A percentile compares a stretch with the other conserved stretches of the same genome.
phyloP scores from a whole-genome alignment of 1,139 yeast species.

The Kodamaea suecica region DNA sequence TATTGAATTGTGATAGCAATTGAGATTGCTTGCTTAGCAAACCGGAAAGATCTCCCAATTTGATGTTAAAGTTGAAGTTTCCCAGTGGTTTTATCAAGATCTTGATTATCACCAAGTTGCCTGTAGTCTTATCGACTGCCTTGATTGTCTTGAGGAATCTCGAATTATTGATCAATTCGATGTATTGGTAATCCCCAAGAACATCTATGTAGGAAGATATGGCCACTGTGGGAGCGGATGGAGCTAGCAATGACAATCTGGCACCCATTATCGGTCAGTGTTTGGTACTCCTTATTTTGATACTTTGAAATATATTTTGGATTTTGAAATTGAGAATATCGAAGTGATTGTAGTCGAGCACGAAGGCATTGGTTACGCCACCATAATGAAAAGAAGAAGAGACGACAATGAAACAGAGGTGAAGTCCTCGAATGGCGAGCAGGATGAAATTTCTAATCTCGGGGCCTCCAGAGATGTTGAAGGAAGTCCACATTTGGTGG shows the following conservation, averaged over 20 bases:
- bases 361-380: no score
- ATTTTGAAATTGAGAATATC: no score
- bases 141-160: constrained; percentile 84
- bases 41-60: constrained; percentile 36
- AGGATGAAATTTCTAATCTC: no score
- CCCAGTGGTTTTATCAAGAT: constrained; percentile 68
- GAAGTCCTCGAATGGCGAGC: constrained; percentile 3
- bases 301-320: no score
- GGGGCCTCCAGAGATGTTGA: no score
- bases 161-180: constrained; percentile 67
- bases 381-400: background rate
- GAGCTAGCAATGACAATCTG: constrained; percentile 78
- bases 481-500: no score
- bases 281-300: no score
- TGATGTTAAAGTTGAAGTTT: constrained; percentile 28
- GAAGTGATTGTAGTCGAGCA: no score
- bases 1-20: constrained; percentile 50
- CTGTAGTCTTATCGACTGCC: constrained; percentile 62
- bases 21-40: constrained; percentile 33
- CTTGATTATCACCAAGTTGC: constrained; percentile 67
- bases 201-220: constrained; percentile 86
- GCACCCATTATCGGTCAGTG: no score
- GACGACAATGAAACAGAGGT: constrained; percentile 1
- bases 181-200: constrained; percentile 68
- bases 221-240: constrained; percentile 90